Conservation (phyloP, 2,329 filamentous ascomycete genomes). For the Aspergillus flavus region DNA sequence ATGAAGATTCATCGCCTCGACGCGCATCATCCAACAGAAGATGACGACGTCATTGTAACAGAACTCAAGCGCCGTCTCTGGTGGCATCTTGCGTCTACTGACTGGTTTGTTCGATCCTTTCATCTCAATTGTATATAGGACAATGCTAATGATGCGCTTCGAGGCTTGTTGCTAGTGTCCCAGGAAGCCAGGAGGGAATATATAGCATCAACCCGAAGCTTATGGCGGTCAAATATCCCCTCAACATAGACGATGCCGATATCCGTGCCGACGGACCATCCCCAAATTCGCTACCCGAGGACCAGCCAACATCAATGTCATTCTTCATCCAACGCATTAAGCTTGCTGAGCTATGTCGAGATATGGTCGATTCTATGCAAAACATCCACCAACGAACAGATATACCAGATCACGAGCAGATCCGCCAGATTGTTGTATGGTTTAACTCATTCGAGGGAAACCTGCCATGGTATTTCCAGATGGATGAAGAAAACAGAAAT, state of each 20-base stretch:
- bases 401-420: not conserved
- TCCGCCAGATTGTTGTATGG: not conserved
- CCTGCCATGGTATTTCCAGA: not conserved
- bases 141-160: not conserved
- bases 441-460: not conserved
- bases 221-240: not conserved
- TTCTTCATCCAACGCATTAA: not conserved
- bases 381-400: not conserved
- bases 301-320: slow-evolving; percentile 5
- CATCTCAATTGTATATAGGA: not conserved
- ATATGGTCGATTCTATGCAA: not conserved
- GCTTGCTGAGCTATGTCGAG: slow-evolving; percentile 1
- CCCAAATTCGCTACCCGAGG: not conserved
- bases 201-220: not conserved
- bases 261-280: not conserved
- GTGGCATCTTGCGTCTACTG: slow-evolving; percentile 4
- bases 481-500: not conserved
- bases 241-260: not conserved
- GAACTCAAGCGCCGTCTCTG: slow-evolving; percentile 3
- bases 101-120: not conserved
- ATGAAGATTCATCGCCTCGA: not conserved
- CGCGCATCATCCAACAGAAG: not conserved
- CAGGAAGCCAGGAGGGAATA: not conserved
- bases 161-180: not conserved
- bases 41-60: not conserved